Conservation (phyloP, 1,139 yeast species). For the Candida mesenterica region DNA sequence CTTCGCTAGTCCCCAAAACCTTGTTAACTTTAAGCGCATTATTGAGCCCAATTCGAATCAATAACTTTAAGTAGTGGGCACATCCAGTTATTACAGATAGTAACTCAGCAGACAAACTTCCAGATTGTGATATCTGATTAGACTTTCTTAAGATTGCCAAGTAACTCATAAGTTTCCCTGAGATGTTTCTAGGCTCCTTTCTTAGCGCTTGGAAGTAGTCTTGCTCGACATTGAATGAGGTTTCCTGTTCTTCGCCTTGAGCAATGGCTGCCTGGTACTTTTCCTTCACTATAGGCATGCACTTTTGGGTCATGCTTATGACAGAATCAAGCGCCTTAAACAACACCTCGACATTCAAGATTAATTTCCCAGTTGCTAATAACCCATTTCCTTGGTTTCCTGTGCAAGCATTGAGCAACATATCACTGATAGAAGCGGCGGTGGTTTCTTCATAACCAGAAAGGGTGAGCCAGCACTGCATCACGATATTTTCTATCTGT, state of each 20-base stretch:
- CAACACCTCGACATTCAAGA: conserved; percentile 70
- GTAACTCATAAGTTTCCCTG: conserved; percentile 76
- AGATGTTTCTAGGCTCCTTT: conserved; percentile 87
- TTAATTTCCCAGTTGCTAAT: conserved; percentile 68
- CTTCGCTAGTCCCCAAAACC: conserved; percentile 53
- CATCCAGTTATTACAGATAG: conserved; percentile 85
- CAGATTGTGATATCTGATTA: conserved; percentile 47
- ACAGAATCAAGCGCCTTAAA: conserved; percentile 73
- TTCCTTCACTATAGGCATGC: conserved; percentile 13
- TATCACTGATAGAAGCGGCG: conserved; percentile 87
- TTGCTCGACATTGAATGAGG: conserved; percentile 1
- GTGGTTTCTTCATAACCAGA: conserved; percentile 92
- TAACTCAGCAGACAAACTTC: conserved; percentile 56
- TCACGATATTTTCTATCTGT: conserved; percentile 64
- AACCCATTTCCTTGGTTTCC: conserved; percentile 74
- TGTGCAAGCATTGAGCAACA: conserved; percentile 82
- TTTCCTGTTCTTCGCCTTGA: conserved; percentile 7
- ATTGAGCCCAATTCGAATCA: conserved; percentile 77
- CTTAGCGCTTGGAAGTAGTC: conserved; percentile 34
- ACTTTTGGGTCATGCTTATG: conserved; percentile 28
- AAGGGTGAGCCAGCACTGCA: conserved; percentile 83
- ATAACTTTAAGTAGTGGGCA: conserved; percentile 87
- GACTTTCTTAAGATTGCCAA: conserved; percentile 68
- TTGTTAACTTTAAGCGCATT: conserved; percentile 71
- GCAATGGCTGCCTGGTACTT: conserved; percentile 7